phyloP scores from a whole-genome alignment of 2,329 filamentous ascomycete species.

The Paraphaeosphaeria sporulosa region DNA sequence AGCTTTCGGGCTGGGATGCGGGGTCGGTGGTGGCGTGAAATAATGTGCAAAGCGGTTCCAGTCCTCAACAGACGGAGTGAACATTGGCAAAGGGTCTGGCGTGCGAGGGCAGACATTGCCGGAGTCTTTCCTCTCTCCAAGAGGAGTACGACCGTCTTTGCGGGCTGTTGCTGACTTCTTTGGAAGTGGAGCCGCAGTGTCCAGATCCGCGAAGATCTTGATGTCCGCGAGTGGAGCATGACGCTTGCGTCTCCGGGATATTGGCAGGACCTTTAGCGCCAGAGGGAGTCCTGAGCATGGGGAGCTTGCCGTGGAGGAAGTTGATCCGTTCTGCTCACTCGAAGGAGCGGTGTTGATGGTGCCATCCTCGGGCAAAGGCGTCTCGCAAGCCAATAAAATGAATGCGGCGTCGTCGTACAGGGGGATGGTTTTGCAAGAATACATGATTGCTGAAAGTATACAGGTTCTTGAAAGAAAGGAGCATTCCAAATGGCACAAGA shows the following conservation, averaged over 20 bases:
- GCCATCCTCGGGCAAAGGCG: neutral
- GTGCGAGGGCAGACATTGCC: constrained; percentile 3
- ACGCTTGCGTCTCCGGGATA: neutral
- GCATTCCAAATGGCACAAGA: neutral
- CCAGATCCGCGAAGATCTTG: neutral
- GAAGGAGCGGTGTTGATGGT: neutral
- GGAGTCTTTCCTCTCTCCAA: constrained; percentile 1
- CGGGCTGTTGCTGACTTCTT: constrained; percentile 1
- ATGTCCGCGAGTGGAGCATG: neutral
- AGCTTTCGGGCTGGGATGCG: neutral
- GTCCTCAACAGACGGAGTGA: neutral
- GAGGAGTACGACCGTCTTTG: constrained; percentile 1
- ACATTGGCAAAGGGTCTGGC: neutral
- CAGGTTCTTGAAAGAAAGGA: neutral
- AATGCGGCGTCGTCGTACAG: neutral
- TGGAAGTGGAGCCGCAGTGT: neutral
- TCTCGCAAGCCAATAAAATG: neutral
- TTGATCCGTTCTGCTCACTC: neutral
- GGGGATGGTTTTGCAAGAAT: neutral
- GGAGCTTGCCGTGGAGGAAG: neutral
- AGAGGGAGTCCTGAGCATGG: neutral
- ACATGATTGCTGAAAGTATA: neutral
- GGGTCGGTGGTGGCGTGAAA: neutral
- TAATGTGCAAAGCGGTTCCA: neutral
- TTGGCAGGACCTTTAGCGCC: neutral